Evolutionary conservation across 1,139 yeast genomes (phyloP), one percentile per base, ranked within the genome.

Genomic region (Debaryomycetaceae sp.): DNA sequence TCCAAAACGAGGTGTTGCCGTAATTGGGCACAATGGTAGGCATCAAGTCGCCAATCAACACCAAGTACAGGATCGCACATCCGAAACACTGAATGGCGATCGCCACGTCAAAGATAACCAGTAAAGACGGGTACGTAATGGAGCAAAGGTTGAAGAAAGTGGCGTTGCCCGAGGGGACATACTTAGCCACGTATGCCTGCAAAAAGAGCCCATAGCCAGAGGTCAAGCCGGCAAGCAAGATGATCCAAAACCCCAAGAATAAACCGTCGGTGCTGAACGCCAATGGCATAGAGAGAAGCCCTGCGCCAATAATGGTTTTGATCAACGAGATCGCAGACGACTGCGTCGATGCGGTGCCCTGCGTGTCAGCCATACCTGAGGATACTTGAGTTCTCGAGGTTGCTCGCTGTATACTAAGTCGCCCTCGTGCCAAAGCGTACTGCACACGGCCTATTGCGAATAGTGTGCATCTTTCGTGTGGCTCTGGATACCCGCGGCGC

Each of bases 251-350:
- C 0, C 97, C 98, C 20, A 81, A 58, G 2, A 80, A 43, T 3
- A 88, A 54, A 2, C 96, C 96, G 51, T 89, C 94, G n/a, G 89
- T 77, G 34, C 78, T 69, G 53, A 84, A 82, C 1, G 96, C 95
- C 47, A 74, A 81, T 1, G 98, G 97, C 65, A 93, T 81, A 11
- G 96, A 95, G 35, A 91, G 71, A 43, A 91, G 72, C 0, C 98
- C 98, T 0, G 98, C 96, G 3, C 97, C 95, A 12, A 81, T 69
- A 35, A 83, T 80, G 5, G 91, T 83, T 51, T 83, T 83, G 35
- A 78, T 65, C 34, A 83, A 61, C 44, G 79, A 79, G 26, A 81
- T 56, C 17, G 70, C 53, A 1, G 83, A 76, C 2, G 83, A 77
- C 4, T 60, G 43, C 14, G 53, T 44, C n/a, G 63, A 51, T 9